These are phyloP conservation scores for Colletotrichum horii DNA, from an alignment of 2,329 filamentous ascomycete genomes.

Conservation along the genomic window DNA sequence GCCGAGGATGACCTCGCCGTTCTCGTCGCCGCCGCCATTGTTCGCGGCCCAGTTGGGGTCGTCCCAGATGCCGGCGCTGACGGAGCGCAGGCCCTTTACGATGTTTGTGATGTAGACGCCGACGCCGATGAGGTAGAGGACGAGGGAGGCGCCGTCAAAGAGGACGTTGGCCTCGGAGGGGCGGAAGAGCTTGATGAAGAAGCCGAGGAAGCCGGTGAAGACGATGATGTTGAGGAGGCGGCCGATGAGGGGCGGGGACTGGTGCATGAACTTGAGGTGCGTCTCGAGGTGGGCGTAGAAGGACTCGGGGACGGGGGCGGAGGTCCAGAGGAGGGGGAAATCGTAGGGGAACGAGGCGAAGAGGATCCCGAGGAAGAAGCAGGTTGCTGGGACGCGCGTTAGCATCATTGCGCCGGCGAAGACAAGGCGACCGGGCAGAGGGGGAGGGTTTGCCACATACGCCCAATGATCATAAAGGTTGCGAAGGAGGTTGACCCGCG, in stretches of 20 bases:
- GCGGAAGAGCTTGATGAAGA: slow-evolving; percentile 93
- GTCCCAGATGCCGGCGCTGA: slow-evolving; percentile 72
- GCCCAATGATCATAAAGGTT: slow-evolving; percentile 95
- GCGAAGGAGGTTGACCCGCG: slow-evolving; percentile 77
- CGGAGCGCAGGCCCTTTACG: slow-evolving; percentile 88
- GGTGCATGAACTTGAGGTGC: slow-evolving; percentile 90
- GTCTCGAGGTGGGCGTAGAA: slow-evolving; percentile 88
- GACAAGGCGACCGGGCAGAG: background rate
- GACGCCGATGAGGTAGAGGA: slow-evolving; percentile 84
- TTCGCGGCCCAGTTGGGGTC: slow-evolving; percentile 39
- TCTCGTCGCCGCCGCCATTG: slow-evolving; percentile 44
- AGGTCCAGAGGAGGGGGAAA: slow-evolving; percentile 85
- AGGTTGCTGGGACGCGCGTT: slow-evolving; percentile 67
- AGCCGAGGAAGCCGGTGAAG: slow-evolving; percentile 83
- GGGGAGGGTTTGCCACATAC: slow-evolving; percentile 60
- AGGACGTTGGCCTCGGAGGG: slow-evolving; percentile 94
- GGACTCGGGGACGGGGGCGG: slow-evolving; percentile 63
- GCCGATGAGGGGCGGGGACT: slow-evolving; percentile 87
- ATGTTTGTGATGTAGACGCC: slow-evolving; percentile 97
- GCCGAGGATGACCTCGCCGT: slow-evolving; percentile 73
- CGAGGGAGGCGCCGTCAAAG: slow-evolving; percentile 84
- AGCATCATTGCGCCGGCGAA: background rate
- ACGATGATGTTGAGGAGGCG: slow-evolving; percentile 95
- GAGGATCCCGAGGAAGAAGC: slow-evolving; percentile 97
- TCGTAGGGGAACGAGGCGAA: slow-evolving; percentile 97